Percentiles rank a stretch among this genome's conserved stretches.
These are phyloP conservation scores for Rhizophagus prolifer DNA, from an alignment of 192 early-diverging fungal species.

Conservation along the genomic window DNA sequence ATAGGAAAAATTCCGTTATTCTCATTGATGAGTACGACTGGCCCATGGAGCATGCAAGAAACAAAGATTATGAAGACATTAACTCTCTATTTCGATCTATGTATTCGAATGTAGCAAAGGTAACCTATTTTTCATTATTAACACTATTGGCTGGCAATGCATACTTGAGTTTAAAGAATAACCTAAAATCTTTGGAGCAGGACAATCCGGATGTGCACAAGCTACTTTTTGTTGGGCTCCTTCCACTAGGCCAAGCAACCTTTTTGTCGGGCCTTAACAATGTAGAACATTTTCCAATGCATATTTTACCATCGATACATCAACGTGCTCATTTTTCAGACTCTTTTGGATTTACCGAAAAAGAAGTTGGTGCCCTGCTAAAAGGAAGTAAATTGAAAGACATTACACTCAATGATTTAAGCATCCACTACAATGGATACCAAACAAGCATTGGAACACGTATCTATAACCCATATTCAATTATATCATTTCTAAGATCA, in stretches of 20 bases:
- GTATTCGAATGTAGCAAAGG: conserved; percentile 10
- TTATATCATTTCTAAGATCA: not conserved
- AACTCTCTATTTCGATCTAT: conserved; percentile 4
- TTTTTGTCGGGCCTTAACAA: too few relatives aligned
- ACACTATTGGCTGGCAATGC: too few relatives aligned
- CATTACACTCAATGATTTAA: not conserved
- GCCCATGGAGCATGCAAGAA: conserved; percentile 17
- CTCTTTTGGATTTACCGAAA: conserved; percentile 14
- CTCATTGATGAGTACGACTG: conserved; percentile 29
- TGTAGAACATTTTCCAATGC: too few relatives aligned
- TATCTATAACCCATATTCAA: conserved; percentile 28
- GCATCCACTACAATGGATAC: conserved; percentile 11
- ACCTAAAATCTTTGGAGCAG: too few relatives aligned
- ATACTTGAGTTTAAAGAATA: too few relatives aligned
- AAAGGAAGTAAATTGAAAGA: not conserved
- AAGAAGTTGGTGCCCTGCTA: conserved; percentile 13
- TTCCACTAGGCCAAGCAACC: too few relatives aligned
- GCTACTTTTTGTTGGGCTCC: too few relatives aligned
- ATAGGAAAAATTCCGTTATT: not conserved
- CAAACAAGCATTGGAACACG: not conserved
- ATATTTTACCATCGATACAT: too few relatives aligned
- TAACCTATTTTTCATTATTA: not conserved
- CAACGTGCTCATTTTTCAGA: too few relatives aligned
- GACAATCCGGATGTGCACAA: too few relatives aligned
- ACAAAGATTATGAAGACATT: not conserved